Base-by-base conservation (phyloP, 768 basidiomycete species). In the Leucosporidium yakuticum region DNA sequence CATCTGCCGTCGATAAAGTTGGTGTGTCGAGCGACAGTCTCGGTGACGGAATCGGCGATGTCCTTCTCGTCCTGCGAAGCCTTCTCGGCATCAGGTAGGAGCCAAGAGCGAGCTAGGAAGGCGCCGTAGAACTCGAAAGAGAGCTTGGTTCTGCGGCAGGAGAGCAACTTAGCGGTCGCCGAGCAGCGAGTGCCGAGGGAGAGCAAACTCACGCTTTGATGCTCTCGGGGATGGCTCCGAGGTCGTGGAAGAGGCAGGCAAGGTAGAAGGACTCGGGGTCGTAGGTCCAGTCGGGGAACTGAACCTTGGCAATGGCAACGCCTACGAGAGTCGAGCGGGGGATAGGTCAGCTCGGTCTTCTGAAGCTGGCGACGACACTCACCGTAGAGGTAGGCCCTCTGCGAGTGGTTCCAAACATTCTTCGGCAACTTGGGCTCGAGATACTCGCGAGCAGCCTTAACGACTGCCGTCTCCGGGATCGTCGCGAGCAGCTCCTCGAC, bases 121-220 rank as follows among this genome's bases (percentile, higher is more conserved):
- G 80, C 84, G 57, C 84, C 83, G 74, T 83, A 83, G 78, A 83
- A 84, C 76, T 85, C 84, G 72, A 85, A 84, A 20, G 82, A 83
- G 76, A 84, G 77, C 68, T 83, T 83, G n/a, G 84, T 84, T 31
- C 81, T 83, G n/a, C 80, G 69, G 56, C 12, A 34, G 36, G 48
- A 23, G 21, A 29, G 19, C 4, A 51, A 5, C 34, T 23, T 23
- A 20, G 23, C 44, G 56, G 44, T 14, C 32, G 61, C 11, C 27
- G 23, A 44, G 27, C 5, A 29, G 4, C 19, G 21, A 34, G n/a
- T 27, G 19, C 9, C 15, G 56, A 21, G 34, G 29, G 7, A 12
- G 12, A 2, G 7, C 1, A 14, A 32, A 1, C 66, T 44, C 54
- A 64, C 69, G 36, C 36, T 32, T n/a, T 21, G 36, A 67, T 53